These are phyloP conservation scores for Lagenaria siceraria DNA, from an alignment of 306 rosid genomes.

Conservation along the genomic window DNA sequence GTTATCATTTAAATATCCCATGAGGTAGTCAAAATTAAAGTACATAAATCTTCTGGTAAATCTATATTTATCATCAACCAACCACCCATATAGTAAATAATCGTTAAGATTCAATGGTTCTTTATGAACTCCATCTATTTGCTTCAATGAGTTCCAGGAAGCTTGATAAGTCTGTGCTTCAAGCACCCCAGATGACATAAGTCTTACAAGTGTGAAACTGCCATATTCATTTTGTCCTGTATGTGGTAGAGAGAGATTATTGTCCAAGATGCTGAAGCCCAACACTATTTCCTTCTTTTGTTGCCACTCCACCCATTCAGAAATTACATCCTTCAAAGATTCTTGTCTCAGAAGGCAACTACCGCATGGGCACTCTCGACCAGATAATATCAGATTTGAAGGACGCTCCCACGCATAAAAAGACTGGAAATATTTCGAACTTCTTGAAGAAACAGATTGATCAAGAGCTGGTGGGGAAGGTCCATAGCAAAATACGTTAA, in stretches of 20 bases:
- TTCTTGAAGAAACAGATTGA: slow-evolving; percentile 22
- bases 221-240: slow-evolving; percentile 40
- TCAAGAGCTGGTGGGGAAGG: slow-evolving; percentile 23
- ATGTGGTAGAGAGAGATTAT: slow-evolving; percentile 29
- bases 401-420: slow-evolving; percentile 63
- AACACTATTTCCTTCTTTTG: slow-evolving; percentile 55
- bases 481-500: slow-evolving; percentile 49
- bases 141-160: slow-evolving; percentile 21
- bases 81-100: slow-evolving; percentile 18
- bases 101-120: slow-evolving; percentile 18
- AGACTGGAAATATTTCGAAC: slow-evolving; percentile 18
- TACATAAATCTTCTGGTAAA: slow-evolving; percentile 24
- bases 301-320: slow-evolving; percentile 67
- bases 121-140: slow-evolving; percentile 19
- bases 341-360: slow-evolving; percentile 49
- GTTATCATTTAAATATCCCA: slow-evolving; percentile 34
- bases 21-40: slow-evolving; percentile 33
- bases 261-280: slow-evolving; percentile 47
- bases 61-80: slow-evolving; percentile 30
- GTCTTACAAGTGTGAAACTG: slow-evolving; percentile 52
- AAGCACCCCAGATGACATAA: slow-evolving; percentile 51
- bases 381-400: slow-evolving; percentile 31
- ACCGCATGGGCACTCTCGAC: slow-evolving; percentile 36
- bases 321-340: slow-evolving; percentile 41
- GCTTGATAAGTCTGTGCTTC: slow-evolving; percentile 58